A percentile compares a stretch with the other conserved stretches of the same genome.
phyloP scores from a whole-genome alignment of 2,329 filamentous ascomycete species.

The Beauveria scarabaeidicola region DNA sequence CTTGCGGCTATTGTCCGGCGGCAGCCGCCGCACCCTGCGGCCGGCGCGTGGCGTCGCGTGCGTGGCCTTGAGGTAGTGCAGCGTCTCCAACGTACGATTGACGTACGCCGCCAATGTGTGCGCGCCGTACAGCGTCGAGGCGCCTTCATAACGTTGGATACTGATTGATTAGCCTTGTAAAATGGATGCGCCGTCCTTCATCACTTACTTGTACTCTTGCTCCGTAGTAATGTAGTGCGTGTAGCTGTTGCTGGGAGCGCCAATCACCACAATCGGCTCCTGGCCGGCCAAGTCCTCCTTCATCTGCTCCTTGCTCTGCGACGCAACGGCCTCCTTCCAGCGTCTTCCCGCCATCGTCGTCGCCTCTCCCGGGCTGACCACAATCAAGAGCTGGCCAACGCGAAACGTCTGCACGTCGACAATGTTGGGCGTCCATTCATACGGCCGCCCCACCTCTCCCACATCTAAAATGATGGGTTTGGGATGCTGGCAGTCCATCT shows the following conservation, averaged over 20 bases:
- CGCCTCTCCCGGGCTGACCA: conserved; percentile 78
- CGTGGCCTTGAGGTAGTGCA: conserved; percentile 55
- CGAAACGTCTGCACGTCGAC: conserved; percentile 82
- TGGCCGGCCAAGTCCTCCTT: conserved; percentile 28
- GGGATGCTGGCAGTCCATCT: conserved; percentile 65
- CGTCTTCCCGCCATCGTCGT: conserved; percentile 87
- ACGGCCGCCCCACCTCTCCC: conserved; percentile 65
- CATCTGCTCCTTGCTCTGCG: conserved; percentile 36
- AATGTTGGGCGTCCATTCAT: conserved; percentile 80
- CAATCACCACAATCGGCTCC: conserved; percentile 66
- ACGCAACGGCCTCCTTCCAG: conserved; percentile 65
- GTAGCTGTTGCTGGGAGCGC: conserved; percentile 83
- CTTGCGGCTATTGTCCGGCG: conserved; percentile 68
- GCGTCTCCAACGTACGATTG: conserved; percentile 62
- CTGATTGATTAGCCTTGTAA: conserved; percentile 20
- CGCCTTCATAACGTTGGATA: conserved; percentile 84
- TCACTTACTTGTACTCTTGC: conserved; percentile 47
- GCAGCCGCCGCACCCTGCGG: conserved; percentile 43
- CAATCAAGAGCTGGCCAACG: conserved; percentile 73
- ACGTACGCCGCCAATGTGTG: conserved; percentile 82
- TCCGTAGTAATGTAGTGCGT: conserved; percentile 68
- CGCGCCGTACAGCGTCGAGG: conserved; percentile 77
- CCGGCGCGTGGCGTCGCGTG: conserved; percentile 22
- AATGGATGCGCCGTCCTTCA: background rate
- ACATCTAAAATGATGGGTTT: conserved; percentile 85